A percentile compares a stretch with the other conserved stretches of the same genome.
Conservation (phyloP, 1,139 yeast genomes). For the Eremothecium coryli region DNA sequence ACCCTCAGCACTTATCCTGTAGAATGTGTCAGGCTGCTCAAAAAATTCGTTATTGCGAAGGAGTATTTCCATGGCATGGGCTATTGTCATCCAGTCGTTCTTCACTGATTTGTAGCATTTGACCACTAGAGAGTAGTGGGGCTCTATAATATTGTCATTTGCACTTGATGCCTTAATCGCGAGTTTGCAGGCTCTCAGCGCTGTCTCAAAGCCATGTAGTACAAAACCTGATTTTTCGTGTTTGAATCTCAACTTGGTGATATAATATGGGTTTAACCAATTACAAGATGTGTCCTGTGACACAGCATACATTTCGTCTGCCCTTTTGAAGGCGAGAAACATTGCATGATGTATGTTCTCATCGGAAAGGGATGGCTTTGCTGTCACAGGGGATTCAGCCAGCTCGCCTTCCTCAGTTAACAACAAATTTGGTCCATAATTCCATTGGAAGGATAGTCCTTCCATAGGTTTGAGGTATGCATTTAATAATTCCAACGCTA, state of each 20-base stretch:
- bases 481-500: constrained; percentile 24
- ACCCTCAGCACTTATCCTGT: constrained; percentile 10
- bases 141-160: constrained; percentile 58
- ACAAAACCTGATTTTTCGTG: constrained; percentile 28
- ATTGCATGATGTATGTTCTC: constrained; percentile 26
- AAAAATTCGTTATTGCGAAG: constrained; percentile 31
- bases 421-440: constrained; percentile 15
- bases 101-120: constrained; percentile 49
- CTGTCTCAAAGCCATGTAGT: constrained; percentile 33
- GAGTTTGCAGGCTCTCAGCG: constrained; percentile 36
- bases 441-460: constrained; percentile 28
- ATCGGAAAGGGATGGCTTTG: constrained; percentile 17
- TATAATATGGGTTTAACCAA: constrained; percentile 56
- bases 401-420: constrained; percentile 23
- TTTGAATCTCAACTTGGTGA: constrained; percentile 54
- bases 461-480: constrained; percentile 52
- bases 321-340: constrained; percentile 34
- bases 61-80: constrained; percentile 36
- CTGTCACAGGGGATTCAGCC: constrained; percentile 23
- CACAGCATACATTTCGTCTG: constrained; percentile 19
- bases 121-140: constrained; percentile 60
- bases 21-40: constrained; percentile 9
- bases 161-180: constrained; percentile 37
- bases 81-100: constrained; percentile 30
- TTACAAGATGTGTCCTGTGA: constrained; percentile 27